Conservation (phyloP, 192 early-diverging fungal genomes). For the Coemansia sp. region DNA sequence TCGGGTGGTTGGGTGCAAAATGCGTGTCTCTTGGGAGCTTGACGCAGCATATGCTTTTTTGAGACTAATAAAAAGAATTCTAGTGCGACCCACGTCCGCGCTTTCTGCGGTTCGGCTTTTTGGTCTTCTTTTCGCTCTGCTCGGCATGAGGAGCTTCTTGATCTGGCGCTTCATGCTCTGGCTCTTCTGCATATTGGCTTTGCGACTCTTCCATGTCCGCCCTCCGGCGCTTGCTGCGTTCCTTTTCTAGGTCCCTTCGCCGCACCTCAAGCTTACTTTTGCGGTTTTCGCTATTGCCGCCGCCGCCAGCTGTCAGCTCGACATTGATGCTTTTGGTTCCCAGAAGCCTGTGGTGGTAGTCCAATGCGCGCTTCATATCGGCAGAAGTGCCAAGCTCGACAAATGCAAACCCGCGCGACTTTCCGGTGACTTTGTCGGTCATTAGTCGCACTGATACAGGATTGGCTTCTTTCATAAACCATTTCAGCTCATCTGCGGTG, state of each 20-base stretch:
- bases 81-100: conserved; percentile 38
- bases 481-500: conserved; percentile 60
- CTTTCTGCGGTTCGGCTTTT: conserved; percentile 45
- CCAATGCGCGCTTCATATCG: conserved; percentile 60
- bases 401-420: conserved; percentile 74
- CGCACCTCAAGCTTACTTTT: conserved; percentile 36
- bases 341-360: conserved; percentile 62
- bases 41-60: conserved; percentile 1
- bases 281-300: conserved; percentile 58
- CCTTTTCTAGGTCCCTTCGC: conserved; percentile 38
- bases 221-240: conserved; percentile 34
- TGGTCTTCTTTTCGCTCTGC: conserved; percentile 9
- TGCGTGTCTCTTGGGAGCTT: conserved; percentile 45
- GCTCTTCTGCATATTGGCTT: conserved; percentile 1
- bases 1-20: not conserved
- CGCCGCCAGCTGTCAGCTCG: conserved; percentile 71
- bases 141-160: conserved; percentile 3
- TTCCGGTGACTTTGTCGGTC: conserved; percentile 67
- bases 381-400: conserved; percentile 59
- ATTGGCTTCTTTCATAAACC: conserved; percentile 59
- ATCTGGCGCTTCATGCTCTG: not conserved
- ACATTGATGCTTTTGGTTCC: conserved; percentile 69
- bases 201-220: conserved; percentile 1
- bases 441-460: conserved; percentile 63
- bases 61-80: not conserved